Conservation (phyloP, 1,284 basidiomycete genomes). For the Malassezia furfur region DNA sequence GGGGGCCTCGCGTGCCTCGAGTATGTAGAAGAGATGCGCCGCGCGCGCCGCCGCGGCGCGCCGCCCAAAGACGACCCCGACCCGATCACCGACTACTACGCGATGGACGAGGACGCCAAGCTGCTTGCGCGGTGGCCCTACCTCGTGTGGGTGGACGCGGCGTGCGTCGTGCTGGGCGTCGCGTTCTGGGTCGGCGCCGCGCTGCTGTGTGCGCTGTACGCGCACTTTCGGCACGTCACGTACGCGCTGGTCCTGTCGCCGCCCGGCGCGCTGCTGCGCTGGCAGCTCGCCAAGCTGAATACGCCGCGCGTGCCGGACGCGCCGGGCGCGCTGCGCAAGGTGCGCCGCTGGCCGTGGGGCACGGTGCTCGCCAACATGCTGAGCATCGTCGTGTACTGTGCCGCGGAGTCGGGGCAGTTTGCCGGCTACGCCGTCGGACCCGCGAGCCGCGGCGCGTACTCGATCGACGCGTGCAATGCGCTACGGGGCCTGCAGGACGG, state of each 20-base stretch:
- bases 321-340: slow-evolving; percentile 52
- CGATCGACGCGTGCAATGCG: slow-evolving; percentile 25
- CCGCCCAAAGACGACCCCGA: too few species aligned
- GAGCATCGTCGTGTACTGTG: slow-evolving; percentile 50
- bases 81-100: too few species aligned
- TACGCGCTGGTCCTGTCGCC: slow-evolving; percentile 83
- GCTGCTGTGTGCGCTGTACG: slow-evolving; percentile 65
- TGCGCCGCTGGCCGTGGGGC: slow-evolving; percentile 63
- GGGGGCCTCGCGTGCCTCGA: slow-evolving; percentile 4
- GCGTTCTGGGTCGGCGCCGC: slow-evolving; percentile 54
- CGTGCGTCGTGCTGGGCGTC: slow-evolving; percentile 18
- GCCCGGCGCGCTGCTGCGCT: slow-evolving; percentile 77
- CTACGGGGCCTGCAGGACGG: slow-evolving; percentile 61
- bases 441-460: slow-evolving; percentile 11
- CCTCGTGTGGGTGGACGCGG: too few species aligned
- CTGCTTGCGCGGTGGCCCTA: too few species aligned
- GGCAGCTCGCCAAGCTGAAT: slow-evolving; percentile 66
- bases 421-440: slow-evolving; percentile 13
- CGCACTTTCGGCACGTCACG: slow-evolving; percentile 67
- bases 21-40: too few species aligned
- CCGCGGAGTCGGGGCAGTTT: slow-evolving; percentile 24
- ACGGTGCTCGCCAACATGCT: slow-evolving; percentile 77
- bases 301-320: slow-evolving; percentile 56
- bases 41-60: too few species aligned
- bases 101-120: too few species aligned